Evolutionary conservation across 306 rosid genomes (phyloP), one percentile per base, ranked within the genome.

Genomic region (Rubus parviflorus): DNA sequence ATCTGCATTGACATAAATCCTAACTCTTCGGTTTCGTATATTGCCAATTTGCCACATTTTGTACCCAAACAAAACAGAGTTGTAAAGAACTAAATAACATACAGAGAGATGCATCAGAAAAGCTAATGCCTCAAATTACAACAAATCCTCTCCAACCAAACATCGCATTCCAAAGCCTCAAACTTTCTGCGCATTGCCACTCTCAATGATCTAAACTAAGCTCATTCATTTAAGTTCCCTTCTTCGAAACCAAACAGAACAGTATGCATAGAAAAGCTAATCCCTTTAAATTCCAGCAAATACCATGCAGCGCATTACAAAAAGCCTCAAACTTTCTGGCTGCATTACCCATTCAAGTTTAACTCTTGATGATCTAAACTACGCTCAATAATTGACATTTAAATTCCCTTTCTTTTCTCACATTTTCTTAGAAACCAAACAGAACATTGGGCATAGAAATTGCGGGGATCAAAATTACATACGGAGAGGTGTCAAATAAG

Each of bases 401-500:
- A 25, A 0, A 30, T 30, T 30, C 35, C 35, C 35, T 30, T 30
- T 30, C 35, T 30, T 30, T 30, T 30, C 35, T 30, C 8, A 25
- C 11, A 35, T 79, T 79, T 43, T 30, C 73, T 66, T 14, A 40
- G 52, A 52, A 73, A 65, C 69, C 58, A 22, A n/a, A 42, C n/a
- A 17, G 43, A 40, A 79, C 35, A 30, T 30, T 8, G 71, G 9
- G 25, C n/a, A 17, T 5, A 11, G 23, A 48, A 47, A 20, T 47
- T 49, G 42, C 23, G 53, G 2, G 41, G 64, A 60, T 9, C 1
- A 72, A 4, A 71, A 1, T 45, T 56, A 52, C 83, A 49, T 80
- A 94, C 97, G 98, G 98, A 52, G 98, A 92, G 76, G 98, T 94
- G 72, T 94, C 98, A 77, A 92, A 94, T 81, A 88, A 94, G 79